Percentiles rank a stretch among this genome's conserved stretches.
phyloP scores from a whole-genome alignment of 2,329 filamentous ascomycete species.

The Colletotrichum orbiculare region DNA sequence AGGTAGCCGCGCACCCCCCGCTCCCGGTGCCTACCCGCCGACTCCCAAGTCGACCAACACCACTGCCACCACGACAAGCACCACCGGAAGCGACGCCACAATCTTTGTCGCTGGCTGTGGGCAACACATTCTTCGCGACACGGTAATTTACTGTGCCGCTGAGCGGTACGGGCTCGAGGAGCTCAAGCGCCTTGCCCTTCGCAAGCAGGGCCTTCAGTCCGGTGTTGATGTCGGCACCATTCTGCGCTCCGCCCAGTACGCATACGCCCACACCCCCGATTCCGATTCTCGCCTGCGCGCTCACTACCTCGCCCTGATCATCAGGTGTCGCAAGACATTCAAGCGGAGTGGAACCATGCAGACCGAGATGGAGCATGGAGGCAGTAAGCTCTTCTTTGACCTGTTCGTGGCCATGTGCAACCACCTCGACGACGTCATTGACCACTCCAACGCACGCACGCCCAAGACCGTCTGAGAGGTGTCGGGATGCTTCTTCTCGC shows the following conservation, averaged over 20 bases:
- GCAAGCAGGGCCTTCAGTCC: conserved; percentile 93
- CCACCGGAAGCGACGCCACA: conserved; percentile 77
- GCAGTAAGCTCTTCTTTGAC: conserved; percentile 94
- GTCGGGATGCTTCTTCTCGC: conserved; percentile 1
- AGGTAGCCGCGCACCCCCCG: conserved; percentile 56
- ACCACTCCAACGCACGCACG: conserved; percentile 77
- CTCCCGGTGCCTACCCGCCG: conserved; percentile 39
- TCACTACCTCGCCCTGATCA: conserved; percentile 97
- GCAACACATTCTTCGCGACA: conserved; percentile 87
- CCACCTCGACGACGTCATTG: conserved; percentile 95
- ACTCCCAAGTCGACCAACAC: conserved; percentile 59
- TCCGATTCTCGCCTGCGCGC: conserved; percentile 92
- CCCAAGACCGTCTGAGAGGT: conserved; percentile 64
- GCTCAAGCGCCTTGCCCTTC: conserved; percentile 89
- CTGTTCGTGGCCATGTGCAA: conserved; percentile 98
- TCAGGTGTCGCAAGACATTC: conserved; percentile 96
- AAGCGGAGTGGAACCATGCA: conserved; percentile 99
- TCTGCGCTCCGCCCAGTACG: conserved; percentile 91
- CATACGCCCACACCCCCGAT: conserved; percentile 94
- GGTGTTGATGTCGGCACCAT: conserved; percentile 94
- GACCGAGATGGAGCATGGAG: conserved; percentile 96
- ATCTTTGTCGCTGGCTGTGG: conserved; percentile 80
- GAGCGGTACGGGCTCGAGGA: conserved; percentile 92
- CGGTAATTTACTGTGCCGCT: conserved; percentile 92
- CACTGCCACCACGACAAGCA: conserved; percentile 67